These are phyloP conservation scores for Gaillardinia entomophila DNA, from an alignment of 805 yeast genomes.

Conservation along the genomic window DNA sequence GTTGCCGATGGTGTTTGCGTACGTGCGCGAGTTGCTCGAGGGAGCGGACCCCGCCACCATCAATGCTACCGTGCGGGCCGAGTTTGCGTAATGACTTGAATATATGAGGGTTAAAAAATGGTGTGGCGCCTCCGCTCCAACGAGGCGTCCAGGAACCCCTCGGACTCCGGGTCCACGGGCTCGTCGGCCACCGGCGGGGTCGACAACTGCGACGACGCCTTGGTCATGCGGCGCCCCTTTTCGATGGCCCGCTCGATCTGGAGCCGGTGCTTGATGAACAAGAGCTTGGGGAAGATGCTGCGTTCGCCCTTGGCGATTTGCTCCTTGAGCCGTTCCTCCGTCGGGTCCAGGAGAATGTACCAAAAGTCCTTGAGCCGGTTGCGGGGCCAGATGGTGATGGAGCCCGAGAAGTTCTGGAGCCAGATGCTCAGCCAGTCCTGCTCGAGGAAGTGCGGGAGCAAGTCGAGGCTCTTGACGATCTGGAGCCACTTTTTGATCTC, in stretches of 20 bases:
- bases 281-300: conserved; percentile 59
- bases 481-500: conserved; percentile 77
- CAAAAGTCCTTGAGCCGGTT: conserved; percentile 53
- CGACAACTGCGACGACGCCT: no score
- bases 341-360: conserved; percentile 65
- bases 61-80: no score
- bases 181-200: no score
- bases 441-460: conserved; percentile 62
- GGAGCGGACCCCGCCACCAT: no score
- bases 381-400: conserved; percentile 74
- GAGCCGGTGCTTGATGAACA: conserved; percentile 60
- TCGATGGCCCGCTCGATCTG: conserved; percentile 62
- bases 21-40: conserved; percentile 1
- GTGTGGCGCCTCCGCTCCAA: no score
- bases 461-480: conserved; percentile 56
- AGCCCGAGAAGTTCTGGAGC: conserved; percentile 68
- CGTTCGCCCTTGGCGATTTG: conserved; percentile 60
- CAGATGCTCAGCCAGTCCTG: conserved; percentile 80
- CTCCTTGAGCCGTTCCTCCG: conserved; percentile 46
- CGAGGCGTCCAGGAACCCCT: no score
- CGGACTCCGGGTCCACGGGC: no score
- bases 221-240: conserved; percentile 35
- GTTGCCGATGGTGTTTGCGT: conserved; percentile 10
- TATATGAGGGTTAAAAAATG: no score
- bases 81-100: no score